Evolutionary conservation across 2,329 filamentous ascomycete species (phyloP).

Genomic region (Diaporthe amygdali): DNA sequence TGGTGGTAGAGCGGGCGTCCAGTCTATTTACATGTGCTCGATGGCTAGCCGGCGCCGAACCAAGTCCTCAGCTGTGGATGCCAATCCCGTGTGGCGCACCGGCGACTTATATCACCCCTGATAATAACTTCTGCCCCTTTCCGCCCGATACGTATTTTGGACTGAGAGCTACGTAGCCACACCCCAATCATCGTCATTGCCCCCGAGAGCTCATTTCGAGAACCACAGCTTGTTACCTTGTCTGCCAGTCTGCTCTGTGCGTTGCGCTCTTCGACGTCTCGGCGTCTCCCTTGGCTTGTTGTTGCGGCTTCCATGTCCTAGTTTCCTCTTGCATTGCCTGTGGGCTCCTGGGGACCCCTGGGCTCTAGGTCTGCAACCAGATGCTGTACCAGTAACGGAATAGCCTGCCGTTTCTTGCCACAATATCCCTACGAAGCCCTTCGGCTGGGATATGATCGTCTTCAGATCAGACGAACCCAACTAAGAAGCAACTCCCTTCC

Average conservation of each 20-base stretch:
- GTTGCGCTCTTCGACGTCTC: not conserved
- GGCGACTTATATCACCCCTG: constrained; percentile 6
- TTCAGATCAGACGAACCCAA: constrained; percentile 1
- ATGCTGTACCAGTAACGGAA: not conserved
- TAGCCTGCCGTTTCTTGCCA: not conserved
- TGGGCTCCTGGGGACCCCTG: not conserved
- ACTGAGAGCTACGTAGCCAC: not conserved
- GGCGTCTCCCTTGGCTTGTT: not conserved
- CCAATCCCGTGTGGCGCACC: not conserved
- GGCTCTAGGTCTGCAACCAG: not conserved
- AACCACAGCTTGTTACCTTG: not conserved
- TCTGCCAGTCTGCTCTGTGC: not conserved
- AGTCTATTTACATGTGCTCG: not conserved
- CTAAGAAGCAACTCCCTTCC: not conserved
- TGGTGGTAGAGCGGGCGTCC: not conserved
- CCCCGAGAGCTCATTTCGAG: not conserved
- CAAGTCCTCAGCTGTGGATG: not conserved
- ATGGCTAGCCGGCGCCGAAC: not conserved
- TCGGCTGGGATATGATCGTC: not conserved
- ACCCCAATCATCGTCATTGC: not conserved
- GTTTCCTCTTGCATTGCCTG: not conserved
- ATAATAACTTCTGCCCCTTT: not conserved
- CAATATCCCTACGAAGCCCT: not conserved
- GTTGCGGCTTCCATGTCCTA: not conserved
- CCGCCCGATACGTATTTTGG: not conserved